Evolutionary conservation across 1,284 basidiomycete species (phyloP), one percentile per base, ranked within the genome.

Genomic region (Tilletia walkeri): DNA sequence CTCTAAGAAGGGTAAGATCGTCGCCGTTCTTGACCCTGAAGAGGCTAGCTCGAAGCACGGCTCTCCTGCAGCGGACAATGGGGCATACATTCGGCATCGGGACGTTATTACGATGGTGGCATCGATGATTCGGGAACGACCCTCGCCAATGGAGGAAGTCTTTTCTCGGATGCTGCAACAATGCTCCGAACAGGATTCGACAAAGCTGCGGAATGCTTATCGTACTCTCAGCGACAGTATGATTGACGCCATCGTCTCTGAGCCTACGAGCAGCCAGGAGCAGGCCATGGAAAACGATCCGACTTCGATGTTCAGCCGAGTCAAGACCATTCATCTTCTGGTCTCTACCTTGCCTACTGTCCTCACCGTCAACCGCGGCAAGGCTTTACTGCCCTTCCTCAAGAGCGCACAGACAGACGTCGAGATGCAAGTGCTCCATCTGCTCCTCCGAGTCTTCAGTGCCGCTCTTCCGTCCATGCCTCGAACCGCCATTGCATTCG

Each of bases 241-340:
- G 75, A 92, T 97, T 68, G 91, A 93, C 80, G 89, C 89, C 14
- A 86, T 98, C 18, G 92, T 95, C 4, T 94, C 95, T 84, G 91
- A 90, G 0, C 89, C 59, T 14, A 39, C 59, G 36, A 14, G 36
- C 36, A 9, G 9, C 36, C 36, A 24, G 12, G 34, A 38, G 16
- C 30, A 36, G 39, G 7, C 90, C 4, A 90, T 90, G 77, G 84
- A 90, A 24, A 89, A 90, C 63, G 69, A 63, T 39, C 38, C 59
- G 18, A 63, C 30, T 38, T 63, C 59, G 5, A 41, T 54, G 48
- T 66, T 78, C 66, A 78, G 76, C n/a, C 75, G 76, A 80, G 88
- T 96, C 74, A 87, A 91, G 75, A 92, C 93, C 0, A 90, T 96
- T 47, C 89, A 93, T 81, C 85, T 94, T 0, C 89, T 97, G 75